Evolutionary conservation across 2,329 filamentous ascomycete species (phyloP), one percentile per base, ranked within the genome.

Genomic region (Ophiostoma ulmi): DNA sequence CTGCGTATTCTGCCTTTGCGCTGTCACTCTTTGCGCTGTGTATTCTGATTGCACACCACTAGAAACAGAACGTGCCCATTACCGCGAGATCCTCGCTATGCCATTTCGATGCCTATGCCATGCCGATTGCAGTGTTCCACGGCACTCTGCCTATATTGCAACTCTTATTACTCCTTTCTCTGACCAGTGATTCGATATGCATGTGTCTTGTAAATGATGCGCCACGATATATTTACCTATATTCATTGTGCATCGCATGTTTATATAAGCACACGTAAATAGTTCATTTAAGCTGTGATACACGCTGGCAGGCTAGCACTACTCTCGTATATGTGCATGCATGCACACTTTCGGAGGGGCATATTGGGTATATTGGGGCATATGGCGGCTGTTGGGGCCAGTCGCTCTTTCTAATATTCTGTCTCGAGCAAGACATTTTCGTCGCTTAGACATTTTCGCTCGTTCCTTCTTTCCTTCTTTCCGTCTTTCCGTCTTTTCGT

Each of bases 241-340:
- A 48, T 7, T 20, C 13, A 44, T 13, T 14, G 41, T 48, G 41
- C 44, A 48, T n/a, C 44, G 17, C n/a, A 20, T 48, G 11, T 10
- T 10, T 48, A 48, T 48, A 48, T 48, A 48, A 48, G 44, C 52
- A 26, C 4, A 26, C 26, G 52, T 26, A 26, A 26, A 58, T 26
- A 22, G n/a, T 26, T 26, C 22, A 58, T 58, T 17, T 58, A 26
- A 26, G n/a, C 8, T 58, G 22, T 58, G 14, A 17, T 44, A 44
- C 39, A 31, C 52, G 52, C 52, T 58, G 52, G 52, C 52, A 58
- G 52, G 17, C 22, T n/a, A n/a, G n/a, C n/a, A n/a, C n/a, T n/a
- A n/a, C n/a, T n/a, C n/a, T 58, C 52, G 52, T 58, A 58, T 58
- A 58, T 58, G 52, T 58, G 52, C 52, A 58, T 48, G 52, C 52